Percentiles rank a stretch among this genome's conserved stretches.
These are phyloP conservation scores for Mimosa bimucronata DNA, from an alignment of 306 rosid species.

Conservation along the genomic window DNA sequence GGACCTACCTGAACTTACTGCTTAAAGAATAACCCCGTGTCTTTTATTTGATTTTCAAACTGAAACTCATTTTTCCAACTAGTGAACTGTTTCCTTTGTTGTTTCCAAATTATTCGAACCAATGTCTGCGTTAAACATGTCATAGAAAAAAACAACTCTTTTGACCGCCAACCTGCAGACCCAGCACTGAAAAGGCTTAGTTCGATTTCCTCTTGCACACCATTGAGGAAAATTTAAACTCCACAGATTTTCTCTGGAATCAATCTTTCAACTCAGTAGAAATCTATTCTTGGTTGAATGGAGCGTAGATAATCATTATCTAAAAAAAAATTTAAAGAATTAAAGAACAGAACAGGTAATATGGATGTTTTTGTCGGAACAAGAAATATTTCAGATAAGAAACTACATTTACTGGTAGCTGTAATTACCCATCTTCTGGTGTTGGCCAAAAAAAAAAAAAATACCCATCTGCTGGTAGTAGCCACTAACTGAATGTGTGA, in stretches of 20 bases:
- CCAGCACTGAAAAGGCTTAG: not conserved
- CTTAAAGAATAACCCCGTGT: not conserved
- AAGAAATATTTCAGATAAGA: constrained; percentile 6
- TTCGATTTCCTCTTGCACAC: constrained; percentile 6
- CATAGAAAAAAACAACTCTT: constrained; percentile 14
- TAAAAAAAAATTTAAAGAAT: not conserved
- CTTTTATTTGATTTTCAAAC: not conserved
- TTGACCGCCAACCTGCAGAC: constrained; percentile 3
- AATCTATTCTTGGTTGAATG: not conserved
- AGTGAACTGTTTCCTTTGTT: not conserved
- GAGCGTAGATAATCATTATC: not conserved
- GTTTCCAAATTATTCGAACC: constrained; percentile 14
- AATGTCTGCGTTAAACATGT: not conserved
- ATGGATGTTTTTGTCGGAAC: not conserved
- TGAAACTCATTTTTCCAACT: not conserved
- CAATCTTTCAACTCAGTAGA: constrained; percentile 10
- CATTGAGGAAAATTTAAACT: not conserved
- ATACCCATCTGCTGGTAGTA: not conserved
- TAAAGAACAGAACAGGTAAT: not conserved
- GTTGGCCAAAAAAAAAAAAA: too few species aligned
- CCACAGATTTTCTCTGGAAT: not conserved
- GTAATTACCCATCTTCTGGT: not conserved
- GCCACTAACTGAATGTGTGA: not conserved
- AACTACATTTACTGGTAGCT: not conserved
- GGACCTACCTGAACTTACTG: constrained; percentile 7